Evolutionary conservation across 1,284 basidiomycete genomes (phyloP), one percentile per base, ranked within the genome.

Genomic region (Tylopilus sp.): DNA sequence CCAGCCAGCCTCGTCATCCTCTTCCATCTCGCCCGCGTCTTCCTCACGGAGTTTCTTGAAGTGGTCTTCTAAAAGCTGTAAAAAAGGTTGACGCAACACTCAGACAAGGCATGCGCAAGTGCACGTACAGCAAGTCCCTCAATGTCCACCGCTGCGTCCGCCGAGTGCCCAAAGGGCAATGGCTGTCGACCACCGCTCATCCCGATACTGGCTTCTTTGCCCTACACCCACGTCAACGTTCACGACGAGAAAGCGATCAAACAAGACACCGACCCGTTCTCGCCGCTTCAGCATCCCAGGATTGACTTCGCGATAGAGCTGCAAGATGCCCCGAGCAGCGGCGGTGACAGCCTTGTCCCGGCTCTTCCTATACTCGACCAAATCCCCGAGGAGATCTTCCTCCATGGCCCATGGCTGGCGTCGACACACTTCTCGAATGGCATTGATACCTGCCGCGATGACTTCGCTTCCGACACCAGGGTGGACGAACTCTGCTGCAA

Each of bases 401-500:
- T 95, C 94, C 93, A 99, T 99, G 61, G 93, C 91, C 95, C 96
- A 97, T 8, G 97, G 96, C 78, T 99, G 98, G 41, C 97, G 81
- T 51, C 93, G 82, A 77, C 95, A 98, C 33, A 99, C 91, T 80
- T 99, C 97, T 49, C 96, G 87, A 56, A 99, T 95, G 26, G 95
- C 89, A 77, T 99, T 99, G 73, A 99, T 84, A 47, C 98, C 98
- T 0, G 97, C 98, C 0, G 97, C 92, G 63, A 99, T 94, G 72
- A 99, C 96, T 80, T 99, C 97, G 68, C 91, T 88, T 5, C 95
- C 95, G 6, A 99, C 98, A 67, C 98, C 98, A 0, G 97, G 97
- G 80, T 99, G 97, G 4, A 99, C 94, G 73, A 99, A 99, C 75
- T 98, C 96, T 73, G 95, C 91, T 0, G 97, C 95, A 61, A 99